phyloP scores from a whole-genome alignment of 306 rosid species.

The Leucaena leucocephala region DNA sequence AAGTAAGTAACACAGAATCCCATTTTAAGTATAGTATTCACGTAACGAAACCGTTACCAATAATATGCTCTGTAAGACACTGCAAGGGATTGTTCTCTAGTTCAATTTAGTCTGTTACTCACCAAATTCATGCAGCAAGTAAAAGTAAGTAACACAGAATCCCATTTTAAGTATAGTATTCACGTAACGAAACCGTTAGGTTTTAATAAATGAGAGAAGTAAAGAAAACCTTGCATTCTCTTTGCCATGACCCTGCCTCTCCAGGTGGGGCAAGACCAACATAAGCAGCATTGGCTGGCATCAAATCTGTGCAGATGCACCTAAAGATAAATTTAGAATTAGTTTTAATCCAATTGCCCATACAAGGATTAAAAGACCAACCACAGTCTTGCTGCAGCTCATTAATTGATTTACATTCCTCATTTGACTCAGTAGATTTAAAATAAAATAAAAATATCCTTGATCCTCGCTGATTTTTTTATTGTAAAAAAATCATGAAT shows the following conservation, averaged over 20 bases:
- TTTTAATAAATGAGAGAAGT: conserved; percentile 8
- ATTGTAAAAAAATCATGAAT: not conserved
- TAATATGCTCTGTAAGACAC: conserved; percentile 1
- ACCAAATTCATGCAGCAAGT: no score
- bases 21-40: no score
- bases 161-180: no score
- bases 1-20: no score
- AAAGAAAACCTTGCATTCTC: conserved; percentile 73
- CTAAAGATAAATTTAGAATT: conserved; percentile 44
- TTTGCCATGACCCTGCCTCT: conserved; percentile 90
- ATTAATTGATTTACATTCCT: conserved; percentile 9
- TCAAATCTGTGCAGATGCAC: conserved; percentile 50
- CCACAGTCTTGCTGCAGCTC: conserved; percentile 32
- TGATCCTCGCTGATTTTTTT: not conserved
- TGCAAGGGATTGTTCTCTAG: not conserved
- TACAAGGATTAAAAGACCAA: conserved; percentile 22
- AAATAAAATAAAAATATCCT: not conserved
- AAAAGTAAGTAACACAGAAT: no score
- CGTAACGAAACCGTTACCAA: not conserved
- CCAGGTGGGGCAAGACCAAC: conserved; percentile 92
- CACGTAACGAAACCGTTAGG: no score
- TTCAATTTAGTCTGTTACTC: not conserved
- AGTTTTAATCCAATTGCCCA: conserved; percentile 8
- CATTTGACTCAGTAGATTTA: conserved; percentile 7
- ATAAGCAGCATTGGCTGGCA: conserved; percentile 64